Evolutionary conservation across 495 filamentous ascomycete species (phyloP), one percentile per base, ranked within the genome.

Genomic region (Penicillium fimorum): DNA sequence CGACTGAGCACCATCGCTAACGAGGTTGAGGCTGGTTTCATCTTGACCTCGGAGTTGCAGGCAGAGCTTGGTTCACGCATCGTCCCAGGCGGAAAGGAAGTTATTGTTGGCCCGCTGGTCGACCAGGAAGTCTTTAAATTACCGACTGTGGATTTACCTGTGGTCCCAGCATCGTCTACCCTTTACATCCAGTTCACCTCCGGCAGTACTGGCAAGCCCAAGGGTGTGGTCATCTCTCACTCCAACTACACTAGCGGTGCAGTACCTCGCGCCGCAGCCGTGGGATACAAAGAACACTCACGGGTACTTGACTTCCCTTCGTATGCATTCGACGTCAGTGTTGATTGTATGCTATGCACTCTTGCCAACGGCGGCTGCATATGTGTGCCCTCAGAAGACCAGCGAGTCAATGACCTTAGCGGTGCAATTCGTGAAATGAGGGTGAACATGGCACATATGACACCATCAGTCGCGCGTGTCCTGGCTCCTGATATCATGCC

Each of bases 271-370:
- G 41, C 45, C 8, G 15, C 37, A 15, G 47, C 47, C 1, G 17
- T 60, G 42, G 15, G 37, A 13, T 29, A 58, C 13, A 30, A 17
- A 15, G 9, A 20, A 0, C 20, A 58, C 9, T 57, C 64, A 4
- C 66, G 84, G 12, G 76, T 82, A 13, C 77, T 88, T 57, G 81
- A 86, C 45, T 78, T 87, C 45, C 78, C 83, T 0, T 79, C 82
- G 15, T 83, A 81, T 63, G 76, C 79, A 12, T 84, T 84, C 44
- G 86, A 88, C 52, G 71, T 78, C 30, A 76, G 78, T 30, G 71
- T 85, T 10, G 59, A 68, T 2, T 82, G 87, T 44, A 75, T 84
- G 18, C 76, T 86, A 37, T 76, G 76, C 7, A 83, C 82, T 0
- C 61, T 87, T 1, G 40, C 53, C 9, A 51, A 48, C 5, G 75